Base-by-base conservation (phyloP, 306 rosid genomes). In the Dalbergia cochinchinensis region DNA sequence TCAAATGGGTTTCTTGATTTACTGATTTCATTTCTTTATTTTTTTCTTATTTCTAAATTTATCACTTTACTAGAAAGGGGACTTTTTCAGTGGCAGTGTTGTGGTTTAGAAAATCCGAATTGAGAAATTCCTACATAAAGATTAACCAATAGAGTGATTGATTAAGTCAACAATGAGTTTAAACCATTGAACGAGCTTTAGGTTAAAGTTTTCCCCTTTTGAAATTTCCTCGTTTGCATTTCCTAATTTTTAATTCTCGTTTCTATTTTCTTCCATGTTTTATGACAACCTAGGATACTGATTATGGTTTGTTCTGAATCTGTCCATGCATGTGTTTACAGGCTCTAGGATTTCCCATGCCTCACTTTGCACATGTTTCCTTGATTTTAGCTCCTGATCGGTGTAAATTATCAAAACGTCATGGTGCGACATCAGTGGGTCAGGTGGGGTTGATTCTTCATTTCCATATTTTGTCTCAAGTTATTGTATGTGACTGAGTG, bases 401-500 rank as follows among this genome's bases (percentile, higher is more conserved):
- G 73, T 90, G 99, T 85, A 95, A 95, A 85, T 87, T 95, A 79
- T 95, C 99, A 54, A 95, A 95, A 88, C 93, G 98, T 41, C 98
- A 93, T 87, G 99, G 98, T 60, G 99, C 99, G 34, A 95, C 98
- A 73, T 95, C 99, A 64, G 99, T 93, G 15, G 97, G 97, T 79
- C 97, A 93, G 97, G 97, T 89, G 67, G 8, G 64, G 39, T 47
- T 77, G 67, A 67, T 66, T 62, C 26, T 65, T 69, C 50, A 42
- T 64, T 48, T 66, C 16, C 31, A 12, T 55, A 12, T 64, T 60
- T 70, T 2, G 5, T 65, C 58, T 62, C 26, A 63, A 50, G 35
- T 68, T 64, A 20, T 78, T 45, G 45, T 44, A 11, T 68, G 58
- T 44, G 68, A 37, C 41, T 37, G 41, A 4, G 41, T 3, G 7